Conservation (phyloP, 805 yeast genomes). For the Candida nitratophila region DNA sequence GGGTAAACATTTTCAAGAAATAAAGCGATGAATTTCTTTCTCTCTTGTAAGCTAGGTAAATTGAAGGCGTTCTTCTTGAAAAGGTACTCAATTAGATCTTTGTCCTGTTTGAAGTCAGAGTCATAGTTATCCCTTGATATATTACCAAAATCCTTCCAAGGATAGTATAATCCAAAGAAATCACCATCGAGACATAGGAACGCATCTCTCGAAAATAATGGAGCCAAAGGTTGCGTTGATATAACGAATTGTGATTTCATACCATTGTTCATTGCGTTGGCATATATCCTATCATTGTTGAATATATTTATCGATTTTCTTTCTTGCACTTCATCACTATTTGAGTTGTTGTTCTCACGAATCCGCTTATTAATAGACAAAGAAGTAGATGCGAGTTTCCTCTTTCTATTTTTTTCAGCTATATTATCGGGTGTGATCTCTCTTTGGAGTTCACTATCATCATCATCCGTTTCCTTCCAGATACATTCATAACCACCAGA, state of each 20-base stretch:
- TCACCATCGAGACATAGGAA: slow-evolving; percentile 25
- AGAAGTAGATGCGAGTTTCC: not conserved
- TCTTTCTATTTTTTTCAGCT: not conserved
- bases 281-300: slow-evolving; percentile 19
- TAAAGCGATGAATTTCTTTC: slow-evolving; percentile 12
- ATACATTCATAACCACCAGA: slow-evolving; percentile 7
- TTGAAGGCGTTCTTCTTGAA: slow-evolving; percentile 18
- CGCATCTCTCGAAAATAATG: slow-evolving; percentile 23
- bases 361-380: not conserved
- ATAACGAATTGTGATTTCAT: slow-evolving; percentile 22
- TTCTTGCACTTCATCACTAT: too few relatives aligned
- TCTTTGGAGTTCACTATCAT: not conserved
- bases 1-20: slow-evolving; percentile 22
- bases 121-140: slow-evolving; percentile 10
- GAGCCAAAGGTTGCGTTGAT: slow-evolving; percentile 26
- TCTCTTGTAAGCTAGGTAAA: slow-evolving; percentile 15
- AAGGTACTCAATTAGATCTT: slow-evolving; percentile 17
- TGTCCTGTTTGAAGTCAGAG: slow-evolving; percentile 11
- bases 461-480: not conserved
- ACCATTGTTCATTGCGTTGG: slow-evolving; percentile 15
- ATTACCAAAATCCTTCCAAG: slow-evolving; percentile 22
- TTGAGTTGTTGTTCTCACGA: too few relatives aligned
- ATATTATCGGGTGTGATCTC: not conserved
- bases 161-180: slow-evolving; percentile 21
- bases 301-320: slow-evolving; percentile 5